These are phyloP conservation scores for Yamadazyma membranifaciens DNA, from an alignment of 1,139 yeast genomes.

Conservation along the genomic window DNA sequence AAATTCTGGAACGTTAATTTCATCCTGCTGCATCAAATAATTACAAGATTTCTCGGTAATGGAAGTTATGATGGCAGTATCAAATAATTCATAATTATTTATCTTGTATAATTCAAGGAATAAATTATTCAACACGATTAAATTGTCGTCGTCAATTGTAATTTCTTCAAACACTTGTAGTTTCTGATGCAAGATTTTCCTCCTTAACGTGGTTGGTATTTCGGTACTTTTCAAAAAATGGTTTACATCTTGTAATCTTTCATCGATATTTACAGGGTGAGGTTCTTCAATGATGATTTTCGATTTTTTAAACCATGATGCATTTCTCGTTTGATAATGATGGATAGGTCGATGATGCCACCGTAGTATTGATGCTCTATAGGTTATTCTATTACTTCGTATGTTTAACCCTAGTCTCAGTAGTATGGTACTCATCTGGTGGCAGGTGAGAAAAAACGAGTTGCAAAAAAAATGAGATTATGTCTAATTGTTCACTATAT, in stretches of 20 bases:
- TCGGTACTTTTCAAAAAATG: conserved; percentile 30
- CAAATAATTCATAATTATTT: conserved; percentile 4
- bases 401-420: background rate
- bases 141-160: conserved; percentile 4
- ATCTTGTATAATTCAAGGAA: conserved; percentile 15
- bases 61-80: background rate
- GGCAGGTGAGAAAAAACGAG: background rate
- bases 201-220: conserved; percentile 21
- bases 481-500: conserved; percentile 1
- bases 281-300: conserved; percentile 8
- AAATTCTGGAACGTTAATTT: conserved; percentile 24
- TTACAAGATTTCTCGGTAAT: conserved; percentile 11
- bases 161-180: conserved; percentile 15
- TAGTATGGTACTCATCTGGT: conserved; percentile 1
- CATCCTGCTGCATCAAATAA: conserved; percentile 8
- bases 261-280: background rate
- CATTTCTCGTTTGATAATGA: background rate
- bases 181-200: conserved; percentile 21
- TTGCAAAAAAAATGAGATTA: background rate
- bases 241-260: conserved; percentile 15
- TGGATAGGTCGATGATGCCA: background rate
- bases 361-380: too few relatives aligned
- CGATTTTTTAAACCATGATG: conserved; percentile 1
- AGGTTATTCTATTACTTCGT: background rate
- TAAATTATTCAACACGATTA: conserved; percentile 10